These are phyloP conservation scores for Friedmanniomyces endolithicus DNA, from an alignment of 495 filamentous ascomycete genomes.

Conservation along the genomic window DNA sequence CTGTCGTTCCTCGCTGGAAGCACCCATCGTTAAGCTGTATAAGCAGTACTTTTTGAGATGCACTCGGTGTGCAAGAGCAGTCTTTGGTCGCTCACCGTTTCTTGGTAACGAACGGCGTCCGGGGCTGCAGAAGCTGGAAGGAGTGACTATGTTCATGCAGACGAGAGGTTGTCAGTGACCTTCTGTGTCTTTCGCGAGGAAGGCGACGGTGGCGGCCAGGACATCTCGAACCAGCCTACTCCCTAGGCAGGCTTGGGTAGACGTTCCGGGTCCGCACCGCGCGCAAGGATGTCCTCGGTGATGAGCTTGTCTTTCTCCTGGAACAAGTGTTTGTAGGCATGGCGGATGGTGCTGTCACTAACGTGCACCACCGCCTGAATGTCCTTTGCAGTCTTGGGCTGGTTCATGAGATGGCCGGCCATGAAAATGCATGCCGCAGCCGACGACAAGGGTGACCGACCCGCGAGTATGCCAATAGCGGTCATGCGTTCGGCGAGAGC, in stretches of 20 bases:
- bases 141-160: too few species aligned
- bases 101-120: too few species aligned
- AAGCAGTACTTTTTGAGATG: too few species aligned
- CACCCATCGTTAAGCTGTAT: too few species aligned
- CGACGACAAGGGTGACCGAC: conserved; percentile 85
- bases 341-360: conserved; percentile 90
- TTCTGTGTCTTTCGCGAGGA: too few species aligned
- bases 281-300: conserved; percentile 38
- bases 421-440: conserved; percentile 95
- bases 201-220: neutral
- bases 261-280: conserved; percentile 9
- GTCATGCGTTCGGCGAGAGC: conserved; percentile 62
- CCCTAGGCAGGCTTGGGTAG: conserved; percentile 10
- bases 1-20: too few species aligned
- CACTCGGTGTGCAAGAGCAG: too few species aligned
- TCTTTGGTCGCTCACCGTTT: too few species aligned
- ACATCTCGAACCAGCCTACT: neutral
- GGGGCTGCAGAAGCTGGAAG: too few species aligned
- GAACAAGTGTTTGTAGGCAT: conserved; percentile 82
- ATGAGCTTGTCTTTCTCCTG: conserved; percentile 59
- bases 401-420: conserved; percentile 69
- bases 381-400: conserved; percentile 67
- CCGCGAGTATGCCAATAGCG: conserved; percentile 64
- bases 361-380: conserved; percentile 72
- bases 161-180: too few species aligned